Base-by-base conservation (phyloP, 805 yeast genomes). In the Barnettozyma pratensis region DNA sequence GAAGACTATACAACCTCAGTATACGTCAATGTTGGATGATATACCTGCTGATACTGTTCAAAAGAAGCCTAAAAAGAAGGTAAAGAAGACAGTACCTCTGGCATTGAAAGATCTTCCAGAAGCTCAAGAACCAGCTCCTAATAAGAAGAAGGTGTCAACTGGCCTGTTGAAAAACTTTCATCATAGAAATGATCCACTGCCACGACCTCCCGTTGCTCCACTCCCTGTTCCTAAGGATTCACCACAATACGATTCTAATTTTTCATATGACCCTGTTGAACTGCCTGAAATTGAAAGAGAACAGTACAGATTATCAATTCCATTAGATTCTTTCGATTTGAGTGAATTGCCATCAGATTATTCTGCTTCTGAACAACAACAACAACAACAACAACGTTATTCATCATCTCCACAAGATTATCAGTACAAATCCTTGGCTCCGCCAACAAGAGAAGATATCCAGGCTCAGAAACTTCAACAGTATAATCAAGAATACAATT, bases 301-400 rank as follows among this genome's bases (percentile, higher is more conserved):
- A 41, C 63, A 60, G 44, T 57, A 53, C 48, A 52, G 62, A 38
- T 38, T 60, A 19, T 59, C 62, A 19, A 54, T 59, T 8, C 67
- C 64, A 2, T 49, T 58, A 10, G 63, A 56, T 12, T 44, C 47
- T 14, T 58, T 61, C 44, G 59, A 54, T 0, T 49, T 59, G 37
- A 35, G 34, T 19, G 38, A 39, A 25, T 11, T 37, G 0, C 30
- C 41, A 29, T 7, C 11, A 7, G 54, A 43, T 35, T 47, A 42
- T 8, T 41, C 44, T 30, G 34, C 39, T 5, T 14, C 12, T 3
- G 7, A 41, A 3, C 43, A 36, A 26, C 45, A 38, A 45, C 41
- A 34, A 32, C 35, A 7, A 9, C 44, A 28, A 14, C 38, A 12
- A 27, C 34, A 29, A n/a, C 14, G 6, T 10, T 35, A 40, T 19